Conservation (phyloP, 164 flowering plant genomes). For the Liquidambar formosana region DNA sequence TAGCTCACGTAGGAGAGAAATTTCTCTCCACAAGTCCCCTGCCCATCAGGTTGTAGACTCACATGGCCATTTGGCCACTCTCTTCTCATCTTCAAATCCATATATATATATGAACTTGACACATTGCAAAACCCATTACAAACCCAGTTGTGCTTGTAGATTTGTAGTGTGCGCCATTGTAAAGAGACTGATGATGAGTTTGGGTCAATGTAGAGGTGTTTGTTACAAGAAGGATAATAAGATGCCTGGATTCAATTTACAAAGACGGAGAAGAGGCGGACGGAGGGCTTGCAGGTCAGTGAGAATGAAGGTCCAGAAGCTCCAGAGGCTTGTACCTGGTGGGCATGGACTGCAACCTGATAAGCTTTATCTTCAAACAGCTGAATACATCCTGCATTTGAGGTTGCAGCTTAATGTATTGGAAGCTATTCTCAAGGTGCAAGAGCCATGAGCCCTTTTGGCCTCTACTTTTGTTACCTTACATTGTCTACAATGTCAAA, state of each 20-base stretch:
- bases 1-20: background rate
- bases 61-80: no score
- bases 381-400: conserved; percentile 15
- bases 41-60: background rate
- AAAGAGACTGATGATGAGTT: no score
- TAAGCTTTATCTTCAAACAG: conserved; percentile 10
- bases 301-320: conserved; percentile 8
- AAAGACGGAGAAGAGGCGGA: background rate
- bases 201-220: no score
- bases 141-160: no score
- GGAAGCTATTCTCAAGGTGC: conserved; percentile 8
- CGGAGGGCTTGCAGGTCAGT: background rate
- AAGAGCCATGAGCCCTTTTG: background rate
- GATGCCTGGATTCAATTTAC: no score
- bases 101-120: no score
- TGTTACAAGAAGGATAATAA: no score
- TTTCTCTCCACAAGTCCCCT: background rate
- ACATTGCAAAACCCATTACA: no score
- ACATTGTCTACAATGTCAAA: no score
- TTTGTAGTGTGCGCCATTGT: no score
- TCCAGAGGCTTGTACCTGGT: conserved; percentile 12
- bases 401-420: conserved; percentile 9
- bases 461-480: background rate
- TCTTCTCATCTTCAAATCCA: no score
- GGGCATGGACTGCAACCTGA: conserved; percentile 4